Base-by-base conservation (phyloP, 2,329 filamentous ascomycete genomes). In the Sporothrix curviconia region DNA sequence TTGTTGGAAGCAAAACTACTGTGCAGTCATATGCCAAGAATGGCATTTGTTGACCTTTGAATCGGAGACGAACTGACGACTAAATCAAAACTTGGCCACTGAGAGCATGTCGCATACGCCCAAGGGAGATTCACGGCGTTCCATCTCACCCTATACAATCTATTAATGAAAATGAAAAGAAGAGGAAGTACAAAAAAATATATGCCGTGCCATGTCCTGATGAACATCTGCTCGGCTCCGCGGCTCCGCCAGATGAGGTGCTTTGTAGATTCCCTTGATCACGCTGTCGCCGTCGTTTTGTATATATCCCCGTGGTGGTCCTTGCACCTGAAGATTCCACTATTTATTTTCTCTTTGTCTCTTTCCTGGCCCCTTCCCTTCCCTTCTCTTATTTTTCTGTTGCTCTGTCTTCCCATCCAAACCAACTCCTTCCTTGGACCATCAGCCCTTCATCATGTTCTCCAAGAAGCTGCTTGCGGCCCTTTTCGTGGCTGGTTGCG, bases 401-500 rank as follows among this genome's bases (percentile, higher is more conserved):
- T n/a, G 7, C 52, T n/a, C n/a, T n/a, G n/a, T n/a, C n/a, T n/a
- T n/a, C n/a, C n/a, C n/a, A n/a, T n/a, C n/a, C n/a, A n/a, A n/a
- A 14, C 14, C 52, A 32, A 2, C 17, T 37, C n/a, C 36, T 28
- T 24, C 36, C 11, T 39, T 32, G 37, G 12, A 28, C 14, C 40
- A 55, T n/a, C 37, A 46, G 39, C 32, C 17, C 15, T 34, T n/a
- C 40, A 34, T 34, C 42, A 60, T 60, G 59, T 42, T 49, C 47
- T 14, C 52, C 15, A 49, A 57, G 46, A 24, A 32, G 42, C 30
- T 58, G 25, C 47, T 60, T 17, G 52, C 56, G 15, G 59, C 47
- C 28, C 43, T 58, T 17, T 28, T 58, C n/a, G 59, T 49, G 46
- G 59, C 55, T n/a, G 52, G 56, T 19, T 43, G 40, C 43, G 37